Evolutionary conservation across 2,329 filamentous ascomycete genomes (phyloP), one percentile per base, ranked within the genome.

Genomic region (Zymoseptoria brevis): DNA sequence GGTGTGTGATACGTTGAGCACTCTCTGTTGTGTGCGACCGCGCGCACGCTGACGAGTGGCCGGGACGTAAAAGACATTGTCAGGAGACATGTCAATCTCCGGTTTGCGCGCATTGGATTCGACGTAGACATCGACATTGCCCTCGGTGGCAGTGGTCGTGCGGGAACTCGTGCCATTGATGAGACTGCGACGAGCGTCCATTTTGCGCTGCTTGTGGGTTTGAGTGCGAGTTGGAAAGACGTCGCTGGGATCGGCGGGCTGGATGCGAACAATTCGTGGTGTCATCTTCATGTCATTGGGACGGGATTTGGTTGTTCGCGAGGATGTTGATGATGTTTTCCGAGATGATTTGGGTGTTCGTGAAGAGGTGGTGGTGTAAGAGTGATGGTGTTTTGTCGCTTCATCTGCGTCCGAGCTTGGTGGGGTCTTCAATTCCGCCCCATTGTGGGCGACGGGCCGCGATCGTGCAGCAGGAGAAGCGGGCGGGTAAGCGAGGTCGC

Each of bases 341-440:
- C 92, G 92, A 64, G 85, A 82, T 1, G 89, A 89, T 2, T 89
- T 93, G 16, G 87, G 88, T 52, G 92, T 82, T 81, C 89, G 87
- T 63, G 57, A 62, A 45, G 52, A 50, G 21, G 53, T 53, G 59
- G 50, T n/a, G 57, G 54, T 61, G 58, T 60, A 62, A 55, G 67
- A 64, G 62, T 62, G 68, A 19, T 58, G 58, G 26, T 60, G 56
- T 63, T 62, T 19, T 63, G 58, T 52, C 59, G 35, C 35, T 45
- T 45, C 35, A 45, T 45, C 57, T 8, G 66, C 66, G 48, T 64
- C 62, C 8, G 62, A 64, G 24, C 63, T 61, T 41, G 41, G 29
- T 53, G 52, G 50, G 53, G 56, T 53, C 53, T 54, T 57, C 45
- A 19, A 41, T 41, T 29, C 45, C 55, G 21, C 51, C 51, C 35